These are phyloP conservation scores for barrel medic (Medicago truncatula) DNA, from an alignment of 306 rosid species.

Conservation along the genomic window MtrunA17r5.0-ANR NC_053049.1:28082501-28083000, in stretches of 20 bases:
- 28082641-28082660: conserved; percentile 30
- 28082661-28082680: conserved; percentile 1
- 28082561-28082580: conserved; percentile 86
- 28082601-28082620: conserved; percentile 57
- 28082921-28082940: neutral
- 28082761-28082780: conserved; percentile 83
- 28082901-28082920: neutral
- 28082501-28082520: conserved; percentile 85
- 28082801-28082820: conserved; percentile 81
- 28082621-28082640: conserved; percentile 62
- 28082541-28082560: conserved; percentile 85
- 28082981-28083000: neutral
- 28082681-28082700: conserved; percentile 33
- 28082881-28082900: neutral
- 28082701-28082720: conserved; percentile 21
- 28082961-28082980: conserved; percentile 20
- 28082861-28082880: conserved; percentile 4
- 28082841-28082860: neutral
- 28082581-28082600: conserved; percentile 67
- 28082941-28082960: conserved; percentile 8
- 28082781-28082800: conserved; percentile 91
- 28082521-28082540: conserved; percentile 83
- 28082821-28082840: conserved; percentile 52
- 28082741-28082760: conserved; percentile 91
- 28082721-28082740: conserved; percentile 48